Evolutionary conservation across 805 yeast genomes (phyloP), one percentile per base, ranked within the genome.

Genomic region (Candida ulmi): DNA sequence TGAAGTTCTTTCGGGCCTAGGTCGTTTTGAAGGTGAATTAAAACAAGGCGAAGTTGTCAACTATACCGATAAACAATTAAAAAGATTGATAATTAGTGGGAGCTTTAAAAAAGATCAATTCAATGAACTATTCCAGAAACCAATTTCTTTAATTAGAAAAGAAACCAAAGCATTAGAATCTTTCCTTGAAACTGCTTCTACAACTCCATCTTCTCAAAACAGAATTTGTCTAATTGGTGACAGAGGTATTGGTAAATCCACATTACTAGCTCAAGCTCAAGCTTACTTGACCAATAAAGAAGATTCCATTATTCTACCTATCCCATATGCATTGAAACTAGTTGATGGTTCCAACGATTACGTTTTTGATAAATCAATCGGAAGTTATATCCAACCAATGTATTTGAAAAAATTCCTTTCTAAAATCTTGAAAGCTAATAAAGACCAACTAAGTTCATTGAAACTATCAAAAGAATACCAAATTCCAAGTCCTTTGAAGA

Each of bases 231-330:
- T 87, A n/a, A 57, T 74, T 17, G 95, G 95, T 32, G 80, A 73
- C 40, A 62, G 74, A 33, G 96, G 96, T 36, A 70, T 75, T 11
- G 97, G 97, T 8, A 90, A 88, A 65, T 75, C 91, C 3, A 76
- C 87, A 0, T 53, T 81, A 29, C 51, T 88, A 35, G 60, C 90
- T 0, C 96, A 88, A 59, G 68, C 80, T 2, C 82, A 82, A 32
- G 76, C 83, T 0, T 60, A 84, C 35, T 72, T 78, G 3, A 55
- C 63, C 9, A 51, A 68, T 26, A 55, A 58, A 24, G 51, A 61
- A 25, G 59, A 66, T 15, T 60, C 72, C 21, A 66, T 82, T 13
- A 62, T 86, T 5, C 51, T 88, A 34, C 86, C 84, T 36, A 60
- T 88, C 15, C 76, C 88, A 23, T 65, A 77, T 44, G 79, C 88